Percentiles rank a stretch among this genome's conserved stretches.
Conservation (phyloP, 164 flowering plant genomes). For the Berberis thunbergii region DNA sequence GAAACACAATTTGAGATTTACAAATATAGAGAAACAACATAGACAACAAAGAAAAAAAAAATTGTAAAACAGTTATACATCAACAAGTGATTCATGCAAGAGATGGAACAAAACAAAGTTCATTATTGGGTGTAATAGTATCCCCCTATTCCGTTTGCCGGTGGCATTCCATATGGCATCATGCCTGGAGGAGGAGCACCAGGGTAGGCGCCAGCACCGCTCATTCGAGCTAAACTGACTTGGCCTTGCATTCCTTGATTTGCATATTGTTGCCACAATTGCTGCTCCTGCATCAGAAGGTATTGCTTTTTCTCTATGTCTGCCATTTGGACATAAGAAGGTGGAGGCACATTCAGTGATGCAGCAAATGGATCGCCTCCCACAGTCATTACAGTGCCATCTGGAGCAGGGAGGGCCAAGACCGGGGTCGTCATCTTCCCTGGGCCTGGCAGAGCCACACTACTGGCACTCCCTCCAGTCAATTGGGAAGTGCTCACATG, state of each 20-base stretch:
- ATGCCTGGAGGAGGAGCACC: conserved; percentile 40
- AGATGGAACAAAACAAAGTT: neutral
- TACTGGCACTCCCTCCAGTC: conserved; percentile 64
- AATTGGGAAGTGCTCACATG: conserved; percentile 36
- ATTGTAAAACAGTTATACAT: neutral
- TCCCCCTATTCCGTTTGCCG: conserved; percentile 31
- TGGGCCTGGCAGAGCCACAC: conserved; percentile 46
- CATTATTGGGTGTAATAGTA: conserved; percentile 22
- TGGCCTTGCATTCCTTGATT: conserved; percentile 74
- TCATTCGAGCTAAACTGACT: conserved; percentile 36
- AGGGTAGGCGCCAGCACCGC: conserved; percentile 18
- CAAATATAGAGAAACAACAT: neutral
- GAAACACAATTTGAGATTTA: neutral
- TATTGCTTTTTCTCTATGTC: conserved; percentile 79
- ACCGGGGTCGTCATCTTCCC: conserved; percentile 37
- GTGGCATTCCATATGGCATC: conserved; percentile 25
- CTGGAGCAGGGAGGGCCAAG: conserved; percentile 67
- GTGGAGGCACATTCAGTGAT: conserved; percentile 55
- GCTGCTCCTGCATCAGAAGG: conserved; percentile 55
- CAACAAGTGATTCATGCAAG: conserved; percentile 1
- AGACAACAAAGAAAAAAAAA: neutral
- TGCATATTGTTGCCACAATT: conserved; percentile 60
- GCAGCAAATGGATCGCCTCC: conserved; percentile 76
- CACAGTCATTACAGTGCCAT: conserved; percentile 39
- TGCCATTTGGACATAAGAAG: conserved; percentile 68